These are phyloP conservation scores for Mycena leptocephala DNA, from an alignment of 768 basidiomycete genomes.

Conservation along the genomic window DNA sequence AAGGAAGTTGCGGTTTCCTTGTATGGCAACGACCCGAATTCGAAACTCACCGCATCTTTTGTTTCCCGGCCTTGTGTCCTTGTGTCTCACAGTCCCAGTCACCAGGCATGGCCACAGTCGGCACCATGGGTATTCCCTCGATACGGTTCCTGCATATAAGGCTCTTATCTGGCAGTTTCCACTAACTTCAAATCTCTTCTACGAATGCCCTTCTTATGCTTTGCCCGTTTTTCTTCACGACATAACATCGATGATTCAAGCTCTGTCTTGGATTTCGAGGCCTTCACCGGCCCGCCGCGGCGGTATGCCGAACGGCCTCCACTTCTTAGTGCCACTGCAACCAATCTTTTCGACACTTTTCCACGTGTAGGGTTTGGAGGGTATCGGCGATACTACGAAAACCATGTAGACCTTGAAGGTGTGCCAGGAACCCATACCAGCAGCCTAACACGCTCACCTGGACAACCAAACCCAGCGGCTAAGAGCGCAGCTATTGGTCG, in stretches of 20 bases:
- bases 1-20: background rate
- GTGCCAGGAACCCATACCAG: background rate
- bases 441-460: background rate
- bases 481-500: background rate
- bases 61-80: background rate
- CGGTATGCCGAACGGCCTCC: conserved; percentile 21
- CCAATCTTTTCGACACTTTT: conserved; percentile 35
- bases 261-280: conserved; percentile 10
- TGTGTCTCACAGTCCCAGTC: too few relatives aligned
- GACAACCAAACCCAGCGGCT: background rate
- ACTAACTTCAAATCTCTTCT: background rate
- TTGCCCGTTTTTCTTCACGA: background rate
- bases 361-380: conserved; percentile 32
- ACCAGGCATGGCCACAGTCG: background rate
- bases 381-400: conserved; percentile 33
- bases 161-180: conserved; percentile 3
- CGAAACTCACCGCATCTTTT: background rate
- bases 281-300: background rate
- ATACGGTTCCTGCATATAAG: conserved; percentile 13
- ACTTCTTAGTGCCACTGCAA: background rate
- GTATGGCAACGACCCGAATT: background rate
- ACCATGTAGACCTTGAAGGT: background rate
- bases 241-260: background rate
- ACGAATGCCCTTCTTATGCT: conserved; percentile 17
- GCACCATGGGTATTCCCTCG: background rate